These are phyloP conservation scores for Cladochytrium replicatum DNA, from an alignment of 192 early-diverging fungal genomes.

Conservation along the genomic window DNA sequence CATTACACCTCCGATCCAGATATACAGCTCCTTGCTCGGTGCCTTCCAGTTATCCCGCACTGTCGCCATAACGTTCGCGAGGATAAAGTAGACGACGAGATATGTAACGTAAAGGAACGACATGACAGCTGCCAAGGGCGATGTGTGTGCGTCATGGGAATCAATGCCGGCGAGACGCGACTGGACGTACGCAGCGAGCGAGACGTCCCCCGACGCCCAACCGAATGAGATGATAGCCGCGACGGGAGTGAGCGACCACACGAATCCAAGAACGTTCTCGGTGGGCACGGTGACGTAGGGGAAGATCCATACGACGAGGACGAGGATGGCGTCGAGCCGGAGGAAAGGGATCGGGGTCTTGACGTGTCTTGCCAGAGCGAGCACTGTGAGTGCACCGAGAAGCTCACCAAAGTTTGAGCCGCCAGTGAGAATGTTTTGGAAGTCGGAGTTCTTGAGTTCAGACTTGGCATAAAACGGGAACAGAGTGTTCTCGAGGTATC, in stretches of 20 bases:
- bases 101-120: conserved; percentile 43
- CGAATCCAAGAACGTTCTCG: conserved; percentile 23
- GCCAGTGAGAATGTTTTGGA: conserved; percentile 35
- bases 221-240: conserved; percentile 43
- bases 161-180: conserved; percentile 23
- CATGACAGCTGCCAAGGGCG: conserved; percentile 46
- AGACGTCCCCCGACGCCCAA: conserved; percentile 53
- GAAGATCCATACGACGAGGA: conserved; percentile 20
- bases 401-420: conserved; percentile 56
- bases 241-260: conserved; percentile 36
- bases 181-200: conserved; percentile 41
- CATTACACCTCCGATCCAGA: conserved; percentile 35
- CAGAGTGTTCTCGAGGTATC: conserved; percentile 45
- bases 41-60: conserved; percentile 23
- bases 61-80: conserved; percentile 28
- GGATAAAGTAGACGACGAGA: conserved; percentile 35
- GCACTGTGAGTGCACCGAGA: conserved; percentile 37
- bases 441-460: conserved; percentile 30
- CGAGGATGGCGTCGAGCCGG: conserved; percentile 39
- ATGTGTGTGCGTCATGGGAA: conserved; percentile 25
- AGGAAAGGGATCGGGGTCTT: conserved; percentile 44
- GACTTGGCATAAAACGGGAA: conserved; percentile 38
- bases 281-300: no score
- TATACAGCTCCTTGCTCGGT: conserved; percentile 16
- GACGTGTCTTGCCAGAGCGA: conserved; percentile 33